phyloP scores from a whole-genome alignment of 2,329 filamentous ascomycete genomes.

The Phyllosticta citriasiana region DNA sequence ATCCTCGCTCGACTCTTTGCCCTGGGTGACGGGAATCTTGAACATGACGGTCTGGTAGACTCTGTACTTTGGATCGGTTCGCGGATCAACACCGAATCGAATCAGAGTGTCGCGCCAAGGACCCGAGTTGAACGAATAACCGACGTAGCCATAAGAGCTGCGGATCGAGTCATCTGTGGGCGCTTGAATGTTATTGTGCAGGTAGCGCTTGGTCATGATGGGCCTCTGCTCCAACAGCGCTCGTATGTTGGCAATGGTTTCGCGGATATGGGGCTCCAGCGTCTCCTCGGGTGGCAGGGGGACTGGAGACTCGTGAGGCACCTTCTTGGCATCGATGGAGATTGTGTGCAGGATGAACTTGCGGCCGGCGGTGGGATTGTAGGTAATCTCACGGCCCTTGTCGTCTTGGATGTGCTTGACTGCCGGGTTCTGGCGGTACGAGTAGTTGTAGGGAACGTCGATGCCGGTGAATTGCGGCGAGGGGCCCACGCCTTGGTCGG shows the following conservation, averaged over 20 bases:
- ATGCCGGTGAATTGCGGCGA: slow-evolving; percentile 70
- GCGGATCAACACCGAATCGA: slow-evolving; percentile 76
- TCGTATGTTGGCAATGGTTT: slow-evolving; percentile 54
- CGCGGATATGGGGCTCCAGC: slow-evolving; percentile 49
- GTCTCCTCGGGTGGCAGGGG: slow-evolving; percentile 41
- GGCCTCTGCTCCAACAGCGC: slow-evolving; percentile 62
- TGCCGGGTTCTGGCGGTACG: slow-evolving; percentile 77
- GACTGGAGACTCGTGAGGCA: slow-evolving; percentile 52
- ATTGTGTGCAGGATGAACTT: slow-evolving; percentile 51
- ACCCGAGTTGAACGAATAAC: slow-evolving; percentile 86
- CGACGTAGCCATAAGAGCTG: slow-evolving; percentile 70
- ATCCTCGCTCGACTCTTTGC: slow-evolving; percentile 6
- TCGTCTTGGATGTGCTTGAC: slow-evolving; percentile 53
- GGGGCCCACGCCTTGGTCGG: slow-evolving; percentile 60
- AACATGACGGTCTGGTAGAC: slow-evolving; percentile 86
- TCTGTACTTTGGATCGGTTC: slow-evolving; percentile 64
- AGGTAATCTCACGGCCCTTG: slow-evolving; percentile 27
- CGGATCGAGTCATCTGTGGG: slow-evolving; percentile 51
- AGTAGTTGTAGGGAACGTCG: slow-evolving; percentile 60
- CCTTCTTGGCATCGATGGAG: slow-evolving; percentile 50
- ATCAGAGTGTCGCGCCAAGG: slow-evolving; percentile 87
- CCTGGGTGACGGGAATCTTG: slow-evolving; percentile 42
- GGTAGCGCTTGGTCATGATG: slow-evolving; percentile 74
- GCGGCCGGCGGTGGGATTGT: slow-evolving; percentile 36
- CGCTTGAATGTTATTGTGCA: slow-evolving; percentile 60